These are phyloP conservation scores for Paecilomyces sp. DNA, from an alignment of 2,329 filamentous ascomycete genomes.

Conservation along the genomic window DNA sequence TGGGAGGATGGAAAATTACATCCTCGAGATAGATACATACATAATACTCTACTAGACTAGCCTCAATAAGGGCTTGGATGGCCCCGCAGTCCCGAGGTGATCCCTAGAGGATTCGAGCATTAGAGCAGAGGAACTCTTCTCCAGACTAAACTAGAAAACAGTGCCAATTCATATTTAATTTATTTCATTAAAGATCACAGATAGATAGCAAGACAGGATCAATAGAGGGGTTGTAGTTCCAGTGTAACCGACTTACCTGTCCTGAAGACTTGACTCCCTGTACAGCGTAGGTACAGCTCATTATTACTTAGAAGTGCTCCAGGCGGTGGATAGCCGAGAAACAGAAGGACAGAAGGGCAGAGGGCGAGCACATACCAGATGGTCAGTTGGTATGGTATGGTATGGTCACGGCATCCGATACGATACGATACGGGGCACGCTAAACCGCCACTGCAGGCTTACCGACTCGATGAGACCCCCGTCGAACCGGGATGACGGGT, in stretches of 20 bases:
- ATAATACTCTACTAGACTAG: not conserved
- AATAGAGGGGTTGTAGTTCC: not conserved
- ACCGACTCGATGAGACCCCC: slow-evolving; percentile 9
- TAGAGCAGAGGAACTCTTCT: too few species aligned
- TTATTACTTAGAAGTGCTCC: too few species aligned
- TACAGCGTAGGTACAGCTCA: too few species aligned
- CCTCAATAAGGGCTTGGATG: not conserved
- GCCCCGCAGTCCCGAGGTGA: not conserved
- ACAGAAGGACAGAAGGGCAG: not conserved
- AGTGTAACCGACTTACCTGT: not conserved
- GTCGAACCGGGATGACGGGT: slow-evolving; percentile 23
- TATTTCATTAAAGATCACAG: too few species aligned
- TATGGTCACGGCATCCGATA: not conserved
- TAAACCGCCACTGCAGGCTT: not conserved
- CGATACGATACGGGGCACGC: not conserved
- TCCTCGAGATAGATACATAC: too few species aligned
- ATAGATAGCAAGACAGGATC: too few species aligned
- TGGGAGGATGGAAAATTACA: not conserved
- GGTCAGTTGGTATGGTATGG: not conserved
- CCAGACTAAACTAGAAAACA: too few species aligned
- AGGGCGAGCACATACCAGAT: not conserved
- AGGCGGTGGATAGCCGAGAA: not conserved
- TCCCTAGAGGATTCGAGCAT: not conserved
- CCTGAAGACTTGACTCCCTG: too few species aligned
- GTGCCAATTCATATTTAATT: too few species aligned